Percentiles rank a stretch among this genome's conserved stretches.
phyloP scores from a whole-genome alignment of 495 filamentous ascomycete species.

The Peziza echinospora region DNA sequence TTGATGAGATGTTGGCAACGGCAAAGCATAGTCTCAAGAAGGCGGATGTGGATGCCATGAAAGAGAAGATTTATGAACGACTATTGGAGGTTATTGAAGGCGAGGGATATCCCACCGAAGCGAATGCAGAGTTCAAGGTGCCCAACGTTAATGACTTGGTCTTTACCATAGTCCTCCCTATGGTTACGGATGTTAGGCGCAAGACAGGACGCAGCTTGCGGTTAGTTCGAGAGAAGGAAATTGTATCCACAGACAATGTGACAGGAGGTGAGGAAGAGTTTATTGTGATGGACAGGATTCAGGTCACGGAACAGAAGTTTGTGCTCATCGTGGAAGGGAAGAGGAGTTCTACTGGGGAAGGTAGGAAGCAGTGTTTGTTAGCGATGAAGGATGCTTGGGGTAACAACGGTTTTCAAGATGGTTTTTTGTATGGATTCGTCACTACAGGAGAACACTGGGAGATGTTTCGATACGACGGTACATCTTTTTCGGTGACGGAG shows the following conservation, averaged over 20 bases:
- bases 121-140: conserved; percentile 3
- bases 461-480: too few relatives aligned
- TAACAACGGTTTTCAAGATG: too few relatives aligned
- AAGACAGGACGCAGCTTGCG: background rate
- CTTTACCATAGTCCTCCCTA: background rate
- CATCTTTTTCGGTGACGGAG: too few relatives aligned
- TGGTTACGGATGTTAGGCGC: background rate
- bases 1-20: background rate
- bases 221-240: conserved; percentile 1
- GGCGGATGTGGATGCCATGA: too few relatives aligned
- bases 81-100: conserved; percentile 4
- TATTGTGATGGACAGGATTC: conserved; percentile 4
- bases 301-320: background rate
- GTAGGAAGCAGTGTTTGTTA: conserved; percentile 4
- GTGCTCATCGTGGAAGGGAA: conserved; percentile 4
- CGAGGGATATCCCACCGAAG: conserved; percentile 7
- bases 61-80: conserved; percentile 2
- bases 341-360: conserved; percentile 2
- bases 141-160: conserved; percentile 3
- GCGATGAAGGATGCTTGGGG: conserved; percentile 4
- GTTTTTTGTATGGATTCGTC: too few relatives aligned
- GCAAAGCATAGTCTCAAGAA: background rate
- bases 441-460: too few relatives aligned
- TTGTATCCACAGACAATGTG: background rate
- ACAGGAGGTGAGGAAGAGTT: conserved; percentile 4